A percentile compares a stretch with the other conserved stretches of the same genome.
Evolutionary conservation across 2,329 filamentous ascomycete genomes (phyloP).

Genomic region (Colletotrichum sp.): DNA sequence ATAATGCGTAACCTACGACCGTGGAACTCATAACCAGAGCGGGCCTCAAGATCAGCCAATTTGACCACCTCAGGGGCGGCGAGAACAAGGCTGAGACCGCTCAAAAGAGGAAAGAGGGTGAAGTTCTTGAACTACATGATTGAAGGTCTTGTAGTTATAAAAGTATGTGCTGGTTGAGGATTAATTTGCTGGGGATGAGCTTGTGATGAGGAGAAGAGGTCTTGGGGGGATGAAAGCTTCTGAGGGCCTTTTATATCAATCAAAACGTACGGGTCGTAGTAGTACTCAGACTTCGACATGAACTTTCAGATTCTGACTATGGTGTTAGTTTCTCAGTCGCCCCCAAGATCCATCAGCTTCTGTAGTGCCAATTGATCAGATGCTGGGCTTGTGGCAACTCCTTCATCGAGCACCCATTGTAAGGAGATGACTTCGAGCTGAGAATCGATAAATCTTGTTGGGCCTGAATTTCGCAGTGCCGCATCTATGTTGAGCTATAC

Average conservation of each 20-base stretch:
- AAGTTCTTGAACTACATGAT: background rate
- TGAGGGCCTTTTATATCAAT: background rate
- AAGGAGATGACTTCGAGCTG: background rate
- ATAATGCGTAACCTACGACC: background rate
- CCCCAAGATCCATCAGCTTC: background rate
- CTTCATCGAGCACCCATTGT: background rate
- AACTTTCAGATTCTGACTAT: background rate
- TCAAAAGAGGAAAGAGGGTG: background rate
- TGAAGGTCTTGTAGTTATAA: background rate
- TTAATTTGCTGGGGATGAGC: background rate
- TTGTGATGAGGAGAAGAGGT: background rate
- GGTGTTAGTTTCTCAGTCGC: background rate
- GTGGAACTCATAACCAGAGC: background rate
- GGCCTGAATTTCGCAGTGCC: background rate
- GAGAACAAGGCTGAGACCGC: background rate
- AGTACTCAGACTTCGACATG: background rate
- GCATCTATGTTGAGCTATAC: background rate
- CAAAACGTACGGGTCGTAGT: rapidly evolving
- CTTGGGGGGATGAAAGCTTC: background rate
- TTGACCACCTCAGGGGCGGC: background rate
- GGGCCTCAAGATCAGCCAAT: background rate
- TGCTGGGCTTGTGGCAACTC: background rate
- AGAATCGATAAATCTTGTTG: background rate
- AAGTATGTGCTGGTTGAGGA: background rate
- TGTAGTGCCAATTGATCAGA: background rate